Evolutionary conservation across 1,139 yeast species (phyloP).

Genomic region (Sugiyamaella pinicola): DNA sequence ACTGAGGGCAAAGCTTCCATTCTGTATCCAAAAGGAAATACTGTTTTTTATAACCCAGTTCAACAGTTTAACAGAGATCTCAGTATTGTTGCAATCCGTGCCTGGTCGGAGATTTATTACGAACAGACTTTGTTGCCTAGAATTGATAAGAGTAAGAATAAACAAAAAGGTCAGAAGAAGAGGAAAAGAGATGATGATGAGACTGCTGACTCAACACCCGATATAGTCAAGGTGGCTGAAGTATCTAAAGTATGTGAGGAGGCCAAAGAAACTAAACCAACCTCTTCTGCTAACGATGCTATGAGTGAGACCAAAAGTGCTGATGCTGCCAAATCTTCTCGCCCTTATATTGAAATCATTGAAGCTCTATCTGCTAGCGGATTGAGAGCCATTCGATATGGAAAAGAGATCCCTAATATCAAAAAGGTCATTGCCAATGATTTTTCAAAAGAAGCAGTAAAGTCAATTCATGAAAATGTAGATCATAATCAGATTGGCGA

Average conservation of each 20-base stretch:
- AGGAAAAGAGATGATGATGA: constrained; percentile 30
- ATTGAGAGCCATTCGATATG: constrained; percentile 87
- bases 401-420: constrained; percentile 80
- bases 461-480: constrained; percentile 71
- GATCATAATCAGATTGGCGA: constrained; percentile 60
- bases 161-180: constrained; percentile 29
- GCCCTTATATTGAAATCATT: constrained; percentile 62
- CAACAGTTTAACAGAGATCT: constrained; percentile 96
- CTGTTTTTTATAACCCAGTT: constrained; percentile 92
- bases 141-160: constrained; percentile 35
- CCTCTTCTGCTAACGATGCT: neutral
- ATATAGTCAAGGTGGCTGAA: no score
- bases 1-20: constrained; percentile 83
- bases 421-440: constrained; percentile 84
- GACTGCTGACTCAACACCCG: constrained; percentile 22
- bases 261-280: no score
- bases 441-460: constrained; percentile 82
- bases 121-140: constrained; percentile 40
- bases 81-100: constrained; percentile 79
- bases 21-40: constrained; percentile 72
- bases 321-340: constrained; percentile 19
- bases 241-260: neutral
- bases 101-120: constrained; percentile 70
- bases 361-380: constrained; percentile 98
- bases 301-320: constrained; percentile 17